Evolutionary conservation across 495 filamentous ascomycete genomes (phyloP), one percentile per base, ranked within the genome.

Genomic region (Annulohypoxylon nitens): DNA sequence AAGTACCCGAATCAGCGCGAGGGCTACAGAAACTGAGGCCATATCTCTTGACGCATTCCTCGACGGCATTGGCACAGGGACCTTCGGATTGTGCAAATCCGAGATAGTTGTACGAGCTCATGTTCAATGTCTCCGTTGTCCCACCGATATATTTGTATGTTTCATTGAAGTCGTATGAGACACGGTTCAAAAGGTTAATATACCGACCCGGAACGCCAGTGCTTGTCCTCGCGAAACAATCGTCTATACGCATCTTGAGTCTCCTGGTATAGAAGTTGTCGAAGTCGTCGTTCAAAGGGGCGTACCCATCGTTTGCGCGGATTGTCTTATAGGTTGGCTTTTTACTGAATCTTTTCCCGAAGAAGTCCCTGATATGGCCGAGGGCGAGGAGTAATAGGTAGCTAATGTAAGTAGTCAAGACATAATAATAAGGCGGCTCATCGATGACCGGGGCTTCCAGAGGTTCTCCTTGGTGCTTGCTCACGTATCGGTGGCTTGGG

Each of bases 101-200:
- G 6, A 99, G 92, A 75, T 99, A 99, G 78, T 99, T 99, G 87
- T 99, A 99, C 3, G 96, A 99, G 83, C 94, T 97, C 90, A 99
- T 90, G 80, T 99, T 99, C 65, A 99, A 83, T 0, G 96, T 98
- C 78, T 99, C 93, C n/a, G 96, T 98, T 55, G 88, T 90, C 37
- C 93, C 97, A 41, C 97, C 97, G 9, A 91, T 94, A 74, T 93
- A 87, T 75, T 93, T 88, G 84, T 97, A 99, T 73, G 89, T 88
- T 73, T 90, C 86, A 80, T 98, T 98, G 83, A 93, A 91, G 76
- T 98, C 93, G 80, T 94, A 86, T 0, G 94, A 97, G 41, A 86
- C 88, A 67, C 96, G 92, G 79, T 98, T 94, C 55, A 98, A 85
- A 37, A 99, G 84, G 30, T 93, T 98, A 72, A 99, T 97, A 83